Evolutionary conservation across 1,284 basidiomycete species (phyloP), one percentile per base, ranked within the genome.

Genomic region (Boletellus dicymbophilus): DNA sequence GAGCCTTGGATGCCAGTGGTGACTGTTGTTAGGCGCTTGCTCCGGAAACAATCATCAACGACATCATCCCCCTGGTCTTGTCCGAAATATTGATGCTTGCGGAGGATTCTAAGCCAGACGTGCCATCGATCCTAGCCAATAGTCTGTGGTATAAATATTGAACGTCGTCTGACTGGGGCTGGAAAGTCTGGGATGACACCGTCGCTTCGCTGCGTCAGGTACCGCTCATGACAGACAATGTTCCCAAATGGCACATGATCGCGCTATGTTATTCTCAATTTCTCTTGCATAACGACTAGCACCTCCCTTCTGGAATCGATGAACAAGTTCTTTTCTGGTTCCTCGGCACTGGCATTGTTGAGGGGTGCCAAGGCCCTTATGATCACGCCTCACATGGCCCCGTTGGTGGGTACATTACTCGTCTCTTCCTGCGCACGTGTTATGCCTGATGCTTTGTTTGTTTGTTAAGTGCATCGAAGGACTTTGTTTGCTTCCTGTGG

Each of bases 171-270:
- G 78, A 88, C 54, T 91, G 88, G 88, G 85, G 79, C 2, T 85
- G 80, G 78, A 84, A 83, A 55, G 85, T 87, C 10, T 90, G 90
- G 87, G 87, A 91, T 57, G 88, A 88, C 58, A 81, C 83, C 2
- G 72, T 92, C 41, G 80, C 84, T 7, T 84, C 82, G 49, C 69
- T 91, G 37, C 81, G 81, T 37, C 84, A 87, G 62, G 74, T 87
- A 40, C 80, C 84, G 7, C 64, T 67, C 38, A 78, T 85, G 71
- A 76, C 76, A 12, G 56, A 70, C 9, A 81, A 86, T 49, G 46
- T 66, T 7, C 60, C 64, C 46, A 73, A 67, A 25, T 78, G 79
- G 12, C 70, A 74, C 46, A 68, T 70, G 30, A 81, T 79, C 57
- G 82, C 84, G 9, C 57, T 84, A 26, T 77, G 82, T 37, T 92